Conservation (phyloP, 2,329 filamentous ascomycete genomes). For the Claviceps maximensis region DNA sequence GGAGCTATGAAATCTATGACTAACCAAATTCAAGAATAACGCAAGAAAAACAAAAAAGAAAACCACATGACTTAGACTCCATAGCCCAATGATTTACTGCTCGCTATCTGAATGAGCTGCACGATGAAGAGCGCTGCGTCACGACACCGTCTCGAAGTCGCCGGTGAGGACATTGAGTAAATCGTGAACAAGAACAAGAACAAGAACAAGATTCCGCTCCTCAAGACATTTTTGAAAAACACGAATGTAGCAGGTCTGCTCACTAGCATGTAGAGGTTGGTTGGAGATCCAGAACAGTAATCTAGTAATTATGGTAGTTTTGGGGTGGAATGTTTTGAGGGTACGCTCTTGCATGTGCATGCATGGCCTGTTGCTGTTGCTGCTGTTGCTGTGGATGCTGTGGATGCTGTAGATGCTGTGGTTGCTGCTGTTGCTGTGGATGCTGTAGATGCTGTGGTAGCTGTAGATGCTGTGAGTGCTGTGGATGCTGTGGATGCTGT, state of each 20-base stretch:
- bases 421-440: constrained; percentile 32
- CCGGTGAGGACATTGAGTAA: background rate
- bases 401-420: constrained; percentile 27
- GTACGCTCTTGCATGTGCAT: constrained; percentile 28
- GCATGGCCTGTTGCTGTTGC: constrained; percentile 19
- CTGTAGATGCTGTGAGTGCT: constrained; percentile 27
- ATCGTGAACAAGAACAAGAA: background rate
- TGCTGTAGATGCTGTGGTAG: constrained; percentile 24
- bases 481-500: constrained; percentile 25
- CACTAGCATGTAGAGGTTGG: background rate
- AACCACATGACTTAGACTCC: background rate
- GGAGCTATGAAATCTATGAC: background rate
- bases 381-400: constrained; percentile 29
- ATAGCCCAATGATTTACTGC: background rate
- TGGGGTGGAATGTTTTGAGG: constrained; percentile 27
- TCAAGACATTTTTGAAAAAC: background rate
- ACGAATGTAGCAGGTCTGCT: background rate
- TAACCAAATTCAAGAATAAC: background rate
- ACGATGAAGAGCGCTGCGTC: background rate
- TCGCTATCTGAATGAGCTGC: background rate
- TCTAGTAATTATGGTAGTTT: constrained; percentile 23
- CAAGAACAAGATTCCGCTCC: background rate
- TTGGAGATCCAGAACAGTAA: background rate
- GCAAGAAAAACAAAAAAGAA: background rate
- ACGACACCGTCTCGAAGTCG: background rate